Conservation (phyloP, 116 monocot species). For the Posidonia oceanica region DNA sequence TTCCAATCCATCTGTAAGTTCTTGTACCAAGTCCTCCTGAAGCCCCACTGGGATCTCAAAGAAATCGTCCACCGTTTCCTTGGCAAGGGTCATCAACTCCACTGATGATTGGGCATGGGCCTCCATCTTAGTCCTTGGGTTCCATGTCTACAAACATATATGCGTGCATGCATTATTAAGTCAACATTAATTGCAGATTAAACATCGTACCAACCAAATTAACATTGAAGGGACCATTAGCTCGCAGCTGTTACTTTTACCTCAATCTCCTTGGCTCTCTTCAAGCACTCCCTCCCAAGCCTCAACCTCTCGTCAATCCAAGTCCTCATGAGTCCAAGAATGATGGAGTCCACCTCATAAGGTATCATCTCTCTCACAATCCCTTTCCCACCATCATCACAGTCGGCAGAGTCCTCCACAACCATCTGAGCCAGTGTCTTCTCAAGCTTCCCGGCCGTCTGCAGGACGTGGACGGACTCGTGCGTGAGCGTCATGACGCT, state of each 20-base stretch:
- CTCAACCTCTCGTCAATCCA: constrained; percentile 73
- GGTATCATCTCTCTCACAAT: constrained; percentile 77
- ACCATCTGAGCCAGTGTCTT: constrained; percentile 71
- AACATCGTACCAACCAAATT: background rate
- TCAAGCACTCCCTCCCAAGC: constrained; percentile 50
- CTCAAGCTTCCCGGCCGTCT: constrained; percentile 67
- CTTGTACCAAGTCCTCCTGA: constrained; percentile 52
- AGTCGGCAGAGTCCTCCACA: constrained; percentile 73
- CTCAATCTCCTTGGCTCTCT: constrained; percentile 76
- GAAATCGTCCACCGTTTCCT: constrained; percentile 70
- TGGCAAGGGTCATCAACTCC: constrained; percentile 71
- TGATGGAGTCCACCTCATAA: constrained; percentile 65
- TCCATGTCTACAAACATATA: constrained; percentile 43
- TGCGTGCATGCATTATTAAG: background rate
- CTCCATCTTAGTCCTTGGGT: constrained; percentile 57
- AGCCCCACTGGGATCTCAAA: constrained; percentile 48
- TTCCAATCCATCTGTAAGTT: constrained; percentile 58
- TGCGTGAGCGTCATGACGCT: constrained; percentile 34
- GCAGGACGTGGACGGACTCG: constrained; percentile 51
- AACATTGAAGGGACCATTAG: background rate
- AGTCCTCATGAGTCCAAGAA: constrained; percentile 40
- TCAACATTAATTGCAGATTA: background rate
- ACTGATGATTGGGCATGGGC: constrained; percentile 51
- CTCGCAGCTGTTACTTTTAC: constrained; percentile 9
- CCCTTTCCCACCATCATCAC: constrained; percentile 71